phyloP scores from a whole-genome alignment of 2,329 filamentous ascomycete genomes.

The Thyridium curvatum region DNA sequence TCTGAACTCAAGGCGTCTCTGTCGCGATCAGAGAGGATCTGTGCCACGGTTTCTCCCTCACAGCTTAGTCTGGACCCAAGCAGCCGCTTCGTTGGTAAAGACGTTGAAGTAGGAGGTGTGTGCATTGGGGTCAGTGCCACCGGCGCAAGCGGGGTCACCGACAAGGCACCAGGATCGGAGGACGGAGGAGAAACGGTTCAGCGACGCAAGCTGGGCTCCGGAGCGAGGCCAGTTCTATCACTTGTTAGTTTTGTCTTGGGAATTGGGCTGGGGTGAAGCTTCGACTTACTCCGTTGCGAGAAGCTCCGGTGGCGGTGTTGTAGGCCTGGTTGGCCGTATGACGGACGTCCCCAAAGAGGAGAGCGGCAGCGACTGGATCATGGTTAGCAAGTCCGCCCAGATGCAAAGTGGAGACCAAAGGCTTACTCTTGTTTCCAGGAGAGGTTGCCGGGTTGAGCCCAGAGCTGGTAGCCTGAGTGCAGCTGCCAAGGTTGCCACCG shows the following conservation, averaged over 20 bases:
- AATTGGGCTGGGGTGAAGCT: background rate
- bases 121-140: slow-evolving; percentile 12
- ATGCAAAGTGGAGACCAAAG: background rate
- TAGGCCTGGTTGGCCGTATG: slow-evolving; percentile 18
- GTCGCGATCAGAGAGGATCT: too few species aligned
- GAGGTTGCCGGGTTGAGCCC: slow-evolving; percentile 5
- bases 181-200: slow-evolving; percentile 13
- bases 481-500: slow-evolving; percentile 10
- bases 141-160: slow-evolving; percentile 22
- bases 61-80: slow-evolving; percentile 18
- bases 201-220: slow-evolving; percentile 10
- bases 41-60: too few species aligned
- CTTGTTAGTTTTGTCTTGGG: background rate
- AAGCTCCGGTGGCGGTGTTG: slow-evolving; percentile 16
- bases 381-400: background rate
- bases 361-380: slow-evolving; percentile 11
- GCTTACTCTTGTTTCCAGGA: slow-evolving; percentile 8
- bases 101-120: slow-evolving; percentile 22
- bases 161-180: slow-evolving; percentile 17
- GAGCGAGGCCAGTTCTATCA: slow-evolving; percentile 13
- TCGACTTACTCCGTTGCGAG: slow-evolving; percentile 9
- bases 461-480: slow-evolving; percentile 8
- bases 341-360: slow-evolving; percentile 19
- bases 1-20: too few species aligned
- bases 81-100: slow-evolving; percentile 15